Percentiles rank a stretch among this genome's conserved stretches.
phyloP scores from a whole-genome alignment of 2,329 filamentous ascomycete species.

The Dichotomopilus funicola region DNA sequence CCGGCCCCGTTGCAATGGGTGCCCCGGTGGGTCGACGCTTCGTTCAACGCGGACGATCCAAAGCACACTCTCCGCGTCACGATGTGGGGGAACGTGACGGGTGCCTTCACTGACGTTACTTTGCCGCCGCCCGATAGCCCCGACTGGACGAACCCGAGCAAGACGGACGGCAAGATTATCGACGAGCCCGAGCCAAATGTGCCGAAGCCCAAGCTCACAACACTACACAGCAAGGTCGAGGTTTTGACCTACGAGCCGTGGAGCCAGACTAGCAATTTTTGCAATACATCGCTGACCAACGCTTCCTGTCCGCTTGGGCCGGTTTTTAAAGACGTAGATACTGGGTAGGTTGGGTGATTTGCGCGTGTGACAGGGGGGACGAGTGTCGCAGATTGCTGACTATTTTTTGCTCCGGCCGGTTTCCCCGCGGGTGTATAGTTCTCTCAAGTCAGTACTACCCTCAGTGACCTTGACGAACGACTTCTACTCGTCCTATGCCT shows the following conservation, averaged over 20 bases:
- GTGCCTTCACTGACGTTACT: slow-evolving; percentile 49
- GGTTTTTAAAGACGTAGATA: slow-evolving; percentile 47
- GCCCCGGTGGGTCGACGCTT: slow-evolving; percentile 66
- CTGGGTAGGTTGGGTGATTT: slow-evolving; percentile 30
- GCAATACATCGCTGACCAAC: slow-evolving; percentile 51
- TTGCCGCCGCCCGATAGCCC: slow-evolving; percentile 56
- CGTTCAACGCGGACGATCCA: slow-evolving; percentile 57
- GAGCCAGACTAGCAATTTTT: slow-evolving; percentile 55
- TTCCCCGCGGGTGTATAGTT: not conserved
- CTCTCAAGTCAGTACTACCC: slow-evolving; percentile 46
- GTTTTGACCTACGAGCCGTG: slow-evolving; percentile 73
- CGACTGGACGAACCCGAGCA: slow-evolving; percentile 54
- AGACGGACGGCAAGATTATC: slow-evolving; percentile 69
- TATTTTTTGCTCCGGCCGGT: not conserved
- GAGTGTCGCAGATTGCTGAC: no score
- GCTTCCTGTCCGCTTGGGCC: slow-evolving; percentile 69
- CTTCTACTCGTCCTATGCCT: slow-evolving; percentile 77
- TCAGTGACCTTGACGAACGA: slow-evolving; percentile 68
- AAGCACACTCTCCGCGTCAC: slow-evolving; percentile 66
- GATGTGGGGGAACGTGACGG: slow-evolving; percentile 87
- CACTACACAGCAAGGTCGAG: slow-evolving; percentile 63
- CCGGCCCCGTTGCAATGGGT: slow-evolving; percentile 69
- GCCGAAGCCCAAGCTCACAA: slow-evolving; percentile 56
- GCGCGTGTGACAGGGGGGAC: not conserved
- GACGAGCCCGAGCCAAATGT: slow-evolving; percentile 46